Percentiles rank a stretch among this genome's conserved stretches.
Conservation (phyloP, 2,329 filamentous ascomycete species). For the Sporothrix pseudoabietina region DNA sequence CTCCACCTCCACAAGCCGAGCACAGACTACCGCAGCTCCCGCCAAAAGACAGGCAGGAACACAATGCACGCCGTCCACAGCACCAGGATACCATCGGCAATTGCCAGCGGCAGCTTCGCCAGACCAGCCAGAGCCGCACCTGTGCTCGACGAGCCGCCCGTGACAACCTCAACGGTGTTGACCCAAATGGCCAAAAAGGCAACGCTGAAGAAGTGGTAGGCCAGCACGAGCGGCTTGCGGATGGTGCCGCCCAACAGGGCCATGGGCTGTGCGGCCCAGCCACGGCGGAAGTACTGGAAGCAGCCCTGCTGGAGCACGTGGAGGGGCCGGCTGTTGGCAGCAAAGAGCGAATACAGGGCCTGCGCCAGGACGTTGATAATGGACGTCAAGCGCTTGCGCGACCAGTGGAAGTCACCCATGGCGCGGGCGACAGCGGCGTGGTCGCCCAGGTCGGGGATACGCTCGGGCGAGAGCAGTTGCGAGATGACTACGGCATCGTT, state of each 20-base stretch:
- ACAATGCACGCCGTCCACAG: constrained; percentile 80
- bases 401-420: constrained; percentile 81
- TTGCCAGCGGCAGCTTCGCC: constrained; percentile 63
- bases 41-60: constrained; percentile 77
- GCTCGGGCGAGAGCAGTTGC: constrained; percentile 69
- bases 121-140: constrained; percentile 67
- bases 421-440: constrained; percentile 65
- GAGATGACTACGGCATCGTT: constrained; percentile 84
- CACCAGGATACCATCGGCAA: constrained; percentile 68
- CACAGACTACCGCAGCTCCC: constrained; percentile 31
- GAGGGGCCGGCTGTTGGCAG: constrained; percentile 77
- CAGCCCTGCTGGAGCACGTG: constrained; percentile 83
- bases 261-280: constrained; percentile 74
- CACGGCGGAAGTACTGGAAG: constrained; percentile 85
- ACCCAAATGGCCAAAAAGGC: constrained; percentile 83
- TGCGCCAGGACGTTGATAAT: constrained; percentile 98
- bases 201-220: constrained; percentile 93
- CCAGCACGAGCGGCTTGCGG: constrained; percentile 72
- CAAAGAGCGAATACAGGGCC: constrained; percentile 88
- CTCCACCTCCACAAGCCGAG: not conserved
- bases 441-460: constrained; percentile 70
- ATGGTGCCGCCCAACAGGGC: constrained; percentile 82
- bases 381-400: constrained; percentile 75
- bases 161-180: constrained; percentile 47
- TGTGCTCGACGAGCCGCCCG: constrained; percentile 36